Evolutionary conservation across 148 eudicot genomes (phyloP), one percentile per base, ranked within the genome.

Genomic region (Fagopyrum tataricum): DNA sequence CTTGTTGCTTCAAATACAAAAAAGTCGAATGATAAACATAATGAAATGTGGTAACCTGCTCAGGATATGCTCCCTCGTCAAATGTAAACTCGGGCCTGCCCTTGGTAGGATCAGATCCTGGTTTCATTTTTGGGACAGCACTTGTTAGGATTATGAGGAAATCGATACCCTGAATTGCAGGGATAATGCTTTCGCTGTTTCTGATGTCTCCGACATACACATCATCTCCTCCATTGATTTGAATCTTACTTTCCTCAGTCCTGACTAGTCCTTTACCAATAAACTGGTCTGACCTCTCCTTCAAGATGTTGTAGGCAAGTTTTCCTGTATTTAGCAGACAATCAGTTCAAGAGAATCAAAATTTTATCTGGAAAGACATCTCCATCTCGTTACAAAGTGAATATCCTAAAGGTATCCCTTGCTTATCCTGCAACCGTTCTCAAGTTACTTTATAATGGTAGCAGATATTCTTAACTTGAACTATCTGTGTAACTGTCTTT

Each of bases 81-180:
- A 90, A 95, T 53, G 79, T 82, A 79, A 95, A 91, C 51, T 95
- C 93, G 23, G 98, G 97, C 81, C 89, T 85, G 59, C 81, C 93
- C 82, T 81, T 82, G 58, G 86, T 80, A 72, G 93, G 93, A 81
- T 95, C 96, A 76, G 87, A 90, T 67, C 96, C 98, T 40, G 97
- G 98, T 76, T 95, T 95, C 89, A 95, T 90, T 76, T 80, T 90
- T 11, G 97, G 97, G 40, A 95, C 96, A 48, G 89, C 97, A 82
- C 98, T 95, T 1, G 98, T 91, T 42, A 95, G 93, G 74, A 95
- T 95, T 24, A 95, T 73, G 62, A 95, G 93, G 79, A 89, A 87
- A 85, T 91, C 93, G 51, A 87, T 79, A 46, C 93, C 96, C 77
- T 91, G 82, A 43, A 95, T 84, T 18, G 93, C 91, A 74, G 98